phyloP scores from a whole-genome alignment of 2,329 filamentous ascomycete species.

The Phialophora verrucosa region DNA sequence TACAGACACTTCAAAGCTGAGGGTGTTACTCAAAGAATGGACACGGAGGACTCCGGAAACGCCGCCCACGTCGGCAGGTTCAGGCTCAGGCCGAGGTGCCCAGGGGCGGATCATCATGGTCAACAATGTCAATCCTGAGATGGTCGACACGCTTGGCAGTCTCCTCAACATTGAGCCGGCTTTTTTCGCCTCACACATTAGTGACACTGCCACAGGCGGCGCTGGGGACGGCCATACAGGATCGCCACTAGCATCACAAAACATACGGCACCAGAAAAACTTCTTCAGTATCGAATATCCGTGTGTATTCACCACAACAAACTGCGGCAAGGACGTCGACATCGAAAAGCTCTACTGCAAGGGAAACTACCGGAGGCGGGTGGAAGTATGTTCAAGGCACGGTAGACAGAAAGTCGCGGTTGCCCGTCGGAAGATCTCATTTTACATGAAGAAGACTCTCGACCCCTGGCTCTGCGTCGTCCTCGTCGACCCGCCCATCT shows the following conservation, averaged over 20 bases:
- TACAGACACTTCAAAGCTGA: conserved; percentile 34
- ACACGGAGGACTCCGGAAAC: conserved; percentile 28
- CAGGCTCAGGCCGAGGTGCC: conserved; percentile 18
- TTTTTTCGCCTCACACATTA: conserved; percentile 36
- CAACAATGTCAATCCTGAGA: conserved; percentile 36
- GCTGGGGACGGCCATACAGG: conserved; percentile 27
- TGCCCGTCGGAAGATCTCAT: conserved; percentile 37
- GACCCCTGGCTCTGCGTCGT: conserved; percentile 37
- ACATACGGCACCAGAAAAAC: conserved; percentile 30
- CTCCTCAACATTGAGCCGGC: conserved; percentile 36
- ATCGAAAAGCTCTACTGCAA: conserved; percentile 37
- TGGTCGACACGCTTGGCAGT: conserved; percentile 35
- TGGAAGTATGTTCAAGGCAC: conserved; percentile 34
- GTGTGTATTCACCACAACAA: conserved; percentile 30
- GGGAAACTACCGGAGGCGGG: conserved; percentile 35
- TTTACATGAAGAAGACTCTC: conserved; percentile 34
- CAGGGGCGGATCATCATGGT: conserved; percentile 37
- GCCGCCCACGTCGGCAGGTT: conserved; percentile 22
- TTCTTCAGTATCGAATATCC: conserved; percentile 37
- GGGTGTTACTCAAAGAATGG: conserved; percentile 36
- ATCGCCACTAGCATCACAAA: conserved; percentile 33
- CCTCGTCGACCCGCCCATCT: conserved; percentile 36
- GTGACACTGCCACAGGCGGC: conserved; percentile 26
- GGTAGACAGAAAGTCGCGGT: conserved; percentile 35
- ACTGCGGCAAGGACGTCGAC: conserved; percentile 36